phyloP scores from a whole-genome alignment of 257 asterid species.

The Capsicum rhomboideum region DNA sequence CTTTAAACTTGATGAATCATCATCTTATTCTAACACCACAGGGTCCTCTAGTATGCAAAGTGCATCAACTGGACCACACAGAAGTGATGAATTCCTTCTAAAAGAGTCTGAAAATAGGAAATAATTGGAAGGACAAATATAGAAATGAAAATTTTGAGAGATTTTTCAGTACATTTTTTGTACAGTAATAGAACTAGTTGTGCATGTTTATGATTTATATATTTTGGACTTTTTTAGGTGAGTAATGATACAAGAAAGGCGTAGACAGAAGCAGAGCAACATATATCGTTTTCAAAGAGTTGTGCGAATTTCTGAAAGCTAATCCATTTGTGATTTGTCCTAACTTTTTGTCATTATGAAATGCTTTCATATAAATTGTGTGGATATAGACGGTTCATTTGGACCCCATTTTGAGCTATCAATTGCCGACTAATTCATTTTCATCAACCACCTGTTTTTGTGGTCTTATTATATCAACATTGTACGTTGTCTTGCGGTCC shows the following conservation, averaged over 20 bases:
- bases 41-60: constrained; percentile 55
- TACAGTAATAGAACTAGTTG: background rate
- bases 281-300: background rate
- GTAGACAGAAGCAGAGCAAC: background rate
- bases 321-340: background rate
- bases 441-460: background rate
- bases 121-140: background rate
- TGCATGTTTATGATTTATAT: background rate
- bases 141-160: background rate
- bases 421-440: background rate
- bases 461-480: background rate
- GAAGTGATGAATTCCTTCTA: background rate
- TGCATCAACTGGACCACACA: constrained; percentile 41
- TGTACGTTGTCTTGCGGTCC: no score
- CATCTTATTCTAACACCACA: constrained; percentile 47
- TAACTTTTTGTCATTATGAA: background rate
- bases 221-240: background rate
- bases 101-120: background rate
- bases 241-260: background rate
- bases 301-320: background rate
- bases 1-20: constrained; percentile 26
- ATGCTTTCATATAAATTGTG: constrained; percentile 1
- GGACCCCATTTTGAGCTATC: constrained; percentile 17
- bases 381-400: constrained; percentile 12
- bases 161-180: background rate